Evolutionary conservation across 2,329 filamentous ascomycete species (phyloP).

Genomic region (Apiospora malaysiana): DNA sequence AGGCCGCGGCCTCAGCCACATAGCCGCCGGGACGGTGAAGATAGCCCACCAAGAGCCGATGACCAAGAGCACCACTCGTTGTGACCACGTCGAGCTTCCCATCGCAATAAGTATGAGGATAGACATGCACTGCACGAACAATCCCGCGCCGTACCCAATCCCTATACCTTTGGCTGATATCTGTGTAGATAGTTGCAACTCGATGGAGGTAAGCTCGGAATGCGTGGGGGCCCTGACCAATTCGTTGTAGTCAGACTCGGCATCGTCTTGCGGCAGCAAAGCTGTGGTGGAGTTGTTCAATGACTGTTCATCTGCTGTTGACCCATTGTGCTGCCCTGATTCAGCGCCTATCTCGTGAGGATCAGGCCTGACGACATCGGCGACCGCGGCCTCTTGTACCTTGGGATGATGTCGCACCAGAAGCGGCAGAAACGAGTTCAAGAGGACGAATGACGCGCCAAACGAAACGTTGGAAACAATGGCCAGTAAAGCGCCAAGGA

Average conservation of each 20-base stretch:
- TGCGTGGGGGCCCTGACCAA: conserved; percentile 48
- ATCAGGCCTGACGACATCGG: conserved; percentile 37
- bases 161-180: conserved; percentile 94
- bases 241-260: conserved; percentile 36
- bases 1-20: conserved; percentile 87
- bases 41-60: conserved; percentile 92
- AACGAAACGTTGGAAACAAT: conserved; percentile 94
- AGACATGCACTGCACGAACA: conserved; percentile 81
- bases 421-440: conserved; percentile 94
- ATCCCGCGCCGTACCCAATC: conserved; percentile 87
- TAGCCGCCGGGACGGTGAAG: conserved; percentile 86
- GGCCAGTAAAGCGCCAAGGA: conserved; percentile 82
- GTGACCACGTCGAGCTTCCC: conserved; percentile 80
- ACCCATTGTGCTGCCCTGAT: conserved; percentile 40
- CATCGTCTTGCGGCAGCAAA: conserved; percentile 47
- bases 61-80: conserved; percentile 84
- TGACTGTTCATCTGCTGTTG: conserved; percentile 31
- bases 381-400: conserved; percentile 37
- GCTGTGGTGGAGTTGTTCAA: conserved; percentile 52
- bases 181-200: conserved; percentile 82
- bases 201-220: conserved; percentile 62
- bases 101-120: conserved; percentile 78
- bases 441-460: conserved; percentile 90
- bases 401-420: conserved; percentile 84
- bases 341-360: conserved; percentile 40